A percentile compares a stretch with the other conserved stretches of the same genome.
phyloP scores from a whole-genome alignment of 352 stramenopile species.

The Globisporangium sylvaticum region DNA sequence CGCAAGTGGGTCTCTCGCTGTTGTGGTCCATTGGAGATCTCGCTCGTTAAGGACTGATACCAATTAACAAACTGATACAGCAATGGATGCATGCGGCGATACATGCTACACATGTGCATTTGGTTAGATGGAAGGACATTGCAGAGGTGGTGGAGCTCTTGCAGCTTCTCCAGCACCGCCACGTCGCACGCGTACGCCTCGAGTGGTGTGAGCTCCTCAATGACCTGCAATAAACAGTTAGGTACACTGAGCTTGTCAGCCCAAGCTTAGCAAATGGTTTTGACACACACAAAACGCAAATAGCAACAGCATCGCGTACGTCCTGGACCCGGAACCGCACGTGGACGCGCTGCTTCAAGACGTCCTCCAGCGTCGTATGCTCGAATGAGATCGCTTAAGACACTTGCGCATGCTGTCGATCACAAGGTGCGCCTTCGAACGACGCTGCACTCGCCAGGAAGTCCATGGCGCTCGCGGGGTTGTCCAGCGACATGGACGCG shows the following conservation, averaged over 20 bases:
- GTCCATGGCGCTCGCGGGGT: slow-evolving; percentile 20
- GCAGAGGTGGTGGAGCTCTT: slow-evolving; percentile 54
- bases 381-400: background rate
- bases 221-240: slow-evolving; percentile 18
- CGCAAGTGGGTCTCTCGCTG: slow-evolving; percentile 57
- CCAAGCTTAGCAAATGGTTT: background rate
- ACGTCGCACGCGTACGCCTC: slow-evolving; percentile 34
- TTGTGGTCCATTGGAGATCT: slow-evolving; percentile 23
- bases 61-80: background rate
- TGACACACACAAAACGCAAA: background rate
- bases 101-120: background rate
- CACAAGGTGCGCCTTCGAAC: background rate
- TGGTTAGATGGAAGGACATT: slow-evolving; percentile 42
- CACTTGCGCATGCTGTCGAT: background rate
- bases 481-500: slow-evolving; percentile 62
- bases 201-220: slow-evolving; percentile 25
- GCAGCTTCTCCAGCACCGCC: slow-evolving; percentile 38
- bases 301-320: slow-evolving; percentile 11
- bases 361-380: slow-evolving; percentile 17
- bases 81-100: too few species aligned
- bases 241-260: background rate
- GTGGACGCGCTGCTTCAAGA: slow-evolving; percentile 20
- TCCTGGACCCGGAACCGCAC: slow-evolving; percentile 37
- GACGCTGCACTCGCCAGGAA: slow-evolving; percentile 4
- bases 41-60: background rate